Percentiles rank a stretch among this genome's conserved stretches.
phyloP scores from a whole-genome alignment of 441 rosid genomes.

The Euphorbia corollata region DNA sequence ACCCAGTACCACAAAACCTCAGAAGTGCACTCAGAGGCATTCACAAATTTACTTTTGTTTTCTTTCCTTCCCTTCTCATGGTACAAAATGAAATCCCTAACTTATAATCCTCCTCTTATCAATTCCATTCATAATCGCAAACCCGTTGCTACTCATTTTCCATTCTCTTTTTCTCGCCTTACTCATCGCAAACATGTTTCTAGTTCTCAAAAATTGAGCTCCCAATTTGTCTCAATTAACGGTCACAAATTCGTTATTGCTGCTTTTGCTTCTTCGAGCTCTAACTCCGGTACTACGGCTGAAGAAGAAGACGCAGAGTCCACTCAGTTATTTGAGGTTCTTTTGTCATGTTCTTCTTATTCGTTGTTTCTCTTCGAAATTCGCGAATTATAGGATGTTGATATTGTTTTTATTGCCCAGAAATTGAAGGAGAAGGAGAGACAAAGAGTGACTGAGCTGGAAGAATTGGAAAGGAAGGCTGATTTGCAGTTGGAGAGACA shows the following conservation, averaged over 20 bases:
- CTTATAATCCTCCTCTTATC: neutral
- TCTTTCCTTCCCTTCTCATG: neutral
- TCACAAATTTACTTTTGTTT: neutral
- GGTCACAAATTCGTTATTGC: slow-evolving; percentile 15
- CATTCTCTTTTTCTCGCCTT: slow-evolving; percentile 18
- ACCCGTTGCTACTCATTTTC: slow-evolving; percentile 17
- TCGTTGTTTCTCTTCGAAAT: neutral
- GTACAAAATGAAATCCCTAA: slow-evolving; percentile 15
- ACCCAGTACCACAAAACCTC: too few relatives aligned
- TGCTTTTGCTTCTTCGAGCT: slow-evolving; percentile 28
- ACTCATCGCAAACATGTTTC: slow-evolving; percentile 17
- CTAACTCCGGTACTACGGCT: slow-evolving; percentile 15
- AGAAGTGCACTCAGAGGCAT: too few relatives aligned
- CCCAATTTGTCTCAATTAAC: slow-evolving; percentile 12
- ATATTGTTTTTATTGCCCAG: slow-evolving; percentile 22
- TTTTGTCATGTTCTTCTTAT: neutral
- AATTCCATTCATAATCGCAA: slow-evolving; percentile 7
- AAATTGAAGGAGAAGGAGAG: slow-evolving; percentile 63
- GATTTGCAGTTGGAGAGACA: slow-evolving; percentile 82
- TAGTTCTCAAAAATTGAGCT: slow-evolving; percentile 24
- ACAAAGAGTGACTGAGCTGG: slow-evolving; percentile 52
- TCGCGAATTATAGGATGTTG: neutral
- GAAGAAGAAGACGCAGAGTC: slow-evolving; percentile 50
- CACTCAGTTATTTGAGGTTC: slow-evolving; percentile 51
- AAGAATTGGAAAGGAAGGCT: slow-evolving; percentile 73